phyloP scores from a whole-genome alignment of 306 rosid genomes.

The Lathyrus aphaca region DNA sequence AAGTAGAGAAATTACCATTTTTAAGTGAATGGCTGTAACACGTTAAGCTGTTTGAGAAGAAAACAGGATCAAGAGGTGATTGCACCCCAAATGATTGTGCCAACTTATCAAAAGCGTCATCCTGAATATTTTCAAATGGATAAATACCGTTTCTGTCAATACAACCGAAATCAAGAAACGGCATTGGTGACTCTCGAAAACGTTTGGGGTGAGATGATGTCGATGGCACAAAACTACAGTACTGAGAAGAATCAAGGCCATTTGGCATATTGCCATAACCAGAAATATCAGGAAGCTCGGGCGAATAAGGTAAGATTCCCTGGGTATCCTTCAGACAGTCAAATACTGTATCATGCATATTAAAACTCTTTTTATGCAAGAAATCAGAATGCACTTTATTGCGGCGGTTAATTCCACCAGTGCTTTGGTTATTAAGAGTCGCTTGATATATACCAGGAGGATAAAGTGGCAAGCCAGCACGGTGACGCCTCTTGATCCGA shows the following conservation, averaged over 20 bases:
- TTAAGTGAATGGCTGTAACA: conserved; percentile 78
- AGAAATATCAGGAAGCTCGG: conserved; percentile 59
- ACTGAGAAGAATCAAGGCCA: conserved; percentile 70
- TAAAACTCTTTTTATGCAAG: conserved; percentile 54
- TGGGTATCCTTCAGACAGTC: conserved; percentile 59
- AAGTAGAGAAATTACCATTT: conserved; percentile 94
- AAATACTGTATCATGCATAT: conserved; percentile 64
- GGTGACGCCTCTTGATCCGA: conserved; percentile 83
- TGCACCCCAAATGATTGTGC: conserved; percentile 56
- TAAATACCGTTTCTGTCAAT: conserved; percentile 50
- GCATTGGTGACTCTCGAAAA: conserved; percentile 60
- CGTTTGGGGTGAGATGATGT: conserved; percentile 64
- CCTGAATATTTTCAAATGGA: conserved; percentile 52
- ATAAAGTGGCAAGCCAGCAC: conserved; percentile 93
- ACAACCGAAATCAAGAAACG: conserved; percentile 55
- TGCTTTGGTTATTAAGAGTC: conserved; percentile 54
- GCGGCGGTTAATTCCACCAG: conserved; percentile 49
- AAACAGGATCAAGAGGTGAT: conserved; percentile 58
- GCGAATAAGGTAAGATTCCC: conserved; percentile 56
- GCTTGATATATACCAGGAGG: conserved; percentile 78
- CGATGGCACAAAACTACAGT: conserved; percentile 52
- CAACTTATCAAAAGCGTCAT: conserved; percentile 52
- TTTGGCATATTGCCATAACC: conserved; percentile 53
- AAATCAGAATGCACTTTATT: conserved; percentile 55
- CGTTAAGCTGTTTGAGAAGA: conserved; percentile 52